These are phyloP conservation scores for Datisca glomerata DNA, from an alignment of 306 rosid genomes.

Conservation along the genomic window DNA sequence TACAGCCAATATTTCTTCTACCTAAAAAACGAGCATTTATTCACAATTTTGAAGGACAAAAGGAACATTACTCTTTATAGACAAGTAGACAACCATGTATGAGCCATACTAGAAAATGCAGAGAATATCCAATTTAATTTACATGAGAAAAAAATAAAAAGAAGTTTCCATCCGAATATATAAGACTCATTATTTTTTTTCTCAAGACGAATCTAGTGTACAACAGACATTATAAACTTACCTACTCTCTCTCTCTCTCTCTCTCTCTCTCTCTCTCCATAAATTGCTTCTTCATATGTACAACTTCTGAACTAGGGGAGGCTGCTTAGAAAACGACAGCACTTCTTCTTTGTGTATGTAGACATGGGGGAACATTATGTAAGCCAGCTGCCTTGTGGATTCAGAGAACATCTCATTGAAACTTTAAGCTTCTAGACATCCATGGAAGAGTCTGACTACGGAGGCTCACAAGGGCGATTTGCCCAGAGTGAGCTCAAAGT, in stretches of 20 bases:
- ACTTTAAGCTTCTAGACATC: constrained; percentile 22
- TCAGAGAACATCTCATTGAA: not conserved
- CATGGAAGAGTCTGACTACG: constrained; percentile 21
- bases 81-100: too few relatives aligned
- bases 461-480: constrained; percentile 37
- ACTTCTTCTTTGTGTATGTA: constrained; percentile 3
- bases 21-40: too few relatives aligned
- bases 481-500: constrained; percentile 79
- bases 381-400: too few relatives aligned
- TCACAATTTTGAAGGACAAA: too few relatives aligned
- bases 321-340: constrained; percentile 37
- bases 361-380: too few relatives aligned
- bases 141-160: constrained; percentile 29
- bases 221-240: constrained; percentile 22
- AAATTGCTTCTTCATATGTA: constrained; percentile 35
- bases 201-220: constrained; percentile 5
- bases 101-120: too few relatives aligned
- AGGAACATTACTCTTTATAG: too few relatives aligned
- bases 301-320: constrained; percentile 39
- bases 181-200: not conserved
- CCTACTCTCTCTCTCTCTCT: constrained; percentile 14
- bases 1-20: too few relatives aligned
- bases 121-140: not conserved
- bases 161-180: constrained; percentile 13
- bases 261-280: too few relatives aligned